Evolutionary conservation across 2,329 filamentous ascomycete genomes (phyloP).

Genomic region (Talaromyces sp.): DNA sequence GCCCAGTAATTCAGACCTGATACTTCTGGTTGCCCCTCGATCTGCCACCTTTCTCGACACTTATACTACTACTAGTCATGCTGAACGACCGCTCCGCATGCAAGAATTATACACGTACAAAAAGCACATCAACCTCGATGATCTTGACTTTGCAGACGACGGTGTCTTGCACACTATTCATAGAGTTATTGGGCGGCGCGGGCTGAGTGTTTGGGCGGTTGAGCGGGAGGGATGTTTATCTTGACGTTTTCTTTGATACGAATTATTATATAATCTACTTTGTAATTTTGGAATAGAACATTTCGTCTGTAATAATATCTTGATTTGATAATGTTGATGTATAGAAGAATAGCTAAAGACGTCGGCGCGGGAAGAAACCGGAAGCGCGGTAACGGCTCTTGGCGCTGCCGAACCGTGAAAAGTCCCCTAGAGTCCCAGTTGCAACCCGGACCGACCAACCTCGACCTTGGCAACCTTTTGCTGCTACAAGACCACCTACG

Average conservation of each 20-base stretch:
- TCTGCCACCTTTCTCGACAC: constrained; percentile 41
- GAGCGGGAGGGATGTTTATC: constrained; percentile 25
- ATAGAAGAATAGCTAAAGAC: too few relatives aligned
- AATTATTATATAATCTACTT: not conserved
- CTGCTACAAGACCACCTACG: not conserved
- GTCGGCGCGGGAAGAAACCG: not conserved
- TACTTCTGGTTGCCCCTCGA: constrained; percentile 43
- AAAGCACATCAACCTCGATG: constrained; percentile 49
- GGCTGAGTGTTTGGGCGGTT: constrained; percentile 47
- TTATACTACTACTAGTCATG: constrained; percentile 20
- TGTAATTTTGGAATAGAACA: not conserved
- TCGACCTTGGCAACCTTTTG: not conserved
- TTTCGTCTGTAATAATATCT: too few relatives aligned
- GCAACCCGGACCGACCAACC: not conserved
- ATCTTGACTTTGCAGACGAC: constrained; percentile 48
- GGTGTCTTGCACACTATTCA: constrained; percentile 42
- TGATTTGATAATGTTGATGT: too few relatives aligned
- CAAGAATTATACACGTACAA: constrained; percentile 41
- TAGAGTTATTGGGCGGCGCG: constrained; percentile 45
- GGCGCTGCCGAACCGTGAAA: not conserved
- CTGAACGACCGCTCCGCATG: constrained; percentile 31
- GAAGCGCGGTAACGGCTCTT: not conserved
- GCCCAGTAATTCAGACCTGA: constrained; percentile 18
- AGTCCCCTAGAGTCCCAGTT: not conserved
- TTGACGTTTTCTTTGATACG: not conserved